Evolutionary conservation across 768 basidiomycete species (phyloP).

Genomic region (Daedaleopsis nitida): DNA sequence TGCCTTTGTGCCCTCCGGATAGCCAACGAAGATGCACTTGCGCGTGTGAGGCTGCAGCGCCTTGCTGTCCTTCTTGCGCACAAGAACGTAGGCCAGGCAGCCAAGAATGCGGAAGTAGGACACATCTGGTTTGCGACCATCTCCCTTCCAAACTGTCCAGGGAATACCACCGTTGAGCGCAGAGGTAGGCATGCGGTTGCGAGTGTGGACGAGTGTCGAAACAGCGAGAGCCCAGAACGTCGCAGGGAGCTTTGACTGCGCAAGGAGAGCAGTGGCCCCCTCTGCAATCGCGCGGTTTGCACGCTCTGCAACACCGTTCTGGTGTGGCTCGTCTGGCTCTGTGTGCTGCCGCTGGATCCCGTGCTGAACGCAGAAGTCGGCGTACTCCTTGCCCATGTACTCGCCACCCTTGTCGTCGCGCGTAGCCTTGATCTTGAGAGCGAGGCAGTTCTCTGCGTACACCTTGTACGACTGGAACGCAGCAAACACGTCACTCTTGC

Average conservation of each 20-base stretch:
- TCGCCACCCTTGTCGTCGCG: too few species aligned
- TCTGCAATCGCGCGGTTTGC: constrained; percentile 10
- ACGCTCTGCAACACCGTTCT: constrained; percentile 26
- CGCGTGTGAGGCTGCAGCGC: constrained; percentile 19
- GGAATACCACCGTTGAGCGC: not conserved
- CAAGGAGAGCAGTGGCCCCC: constrained; percentile 5
- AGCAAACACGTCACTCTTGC: too few species aligned
- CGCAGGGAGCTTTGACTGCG: constrained; percentile 6
- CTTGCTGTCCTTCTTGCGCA: constrained; percentile 38
- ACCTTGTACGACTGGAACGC: too few species aligned
- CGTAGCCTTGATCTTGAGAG: too few species aligned
- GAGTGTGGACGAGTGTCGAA: constrained; percentile 4
- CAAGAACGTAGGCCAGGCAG: constrained; percentile 36
- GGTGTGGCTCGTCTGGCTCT: constrained; percentile 16
- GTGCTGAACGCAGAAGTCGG: constrained; percentile 17
- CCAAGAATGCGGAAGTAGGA: constrained; percentile 31
- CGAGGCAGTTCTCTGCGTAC: too few species aligned
- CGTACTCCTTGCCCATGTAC: constrained; percentile 24
- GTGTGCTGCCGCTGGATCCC: constrained; percentile 24
- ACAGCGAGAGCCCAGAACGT: not conserved
- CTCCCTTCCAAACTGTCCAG: not conserved
- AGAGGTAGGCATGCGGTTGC: constrained; percentile 6
- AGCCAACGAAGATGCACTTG: constrained; percentile 36
- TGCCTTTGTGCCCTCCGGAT: constrained; percentile 1
- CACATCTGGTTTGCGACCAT: constrained; percentile 29